Conservation (phyloP, 2,329 filamentous ascomycete species). For the Teratosphaeria nubilosa region DNA sequence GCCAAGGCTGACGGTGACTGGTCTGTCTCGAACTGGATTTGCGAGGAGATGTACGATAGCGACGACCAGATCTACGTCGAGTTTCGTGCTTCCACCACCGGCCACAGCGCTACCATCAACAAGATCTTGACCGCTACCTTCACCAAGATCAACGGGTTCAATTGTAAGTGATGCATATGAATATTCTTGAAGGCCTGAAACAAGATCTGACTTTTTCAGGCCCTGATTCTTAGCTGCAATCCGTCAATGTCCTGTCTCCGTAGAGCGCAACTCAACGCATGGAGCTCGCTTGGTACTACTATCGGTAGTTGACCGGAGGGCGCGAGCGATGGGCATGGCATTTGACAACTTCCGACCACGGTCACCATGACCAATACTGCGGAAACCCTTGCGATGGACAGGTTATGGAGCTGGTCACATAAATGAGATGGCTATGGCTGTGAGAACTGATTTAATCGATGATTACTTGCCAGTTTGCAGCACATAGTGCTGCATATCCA, state of each 20-base stretch:
- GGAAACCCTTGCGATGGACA: too few species aligned
- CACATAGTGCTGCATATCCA: too few species aligned
- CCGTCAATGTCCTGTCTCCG: background rate
- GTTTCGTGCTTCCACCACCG: background rate
- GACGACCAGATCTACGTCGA: background rate
- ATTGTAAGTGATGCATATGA: background rate
- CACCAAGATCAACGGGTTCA: background rate
- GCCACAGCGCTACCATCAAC: background rate
- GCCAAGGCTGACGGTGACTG: background rate
- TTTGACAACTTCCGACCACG: too few species aligned
- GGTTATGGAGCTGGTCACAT: too few species aligned
- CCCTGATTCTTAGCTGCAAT: background rate
- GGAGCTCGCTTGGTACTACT: too few species aligned
- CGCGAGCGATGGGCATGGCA: too few species aligned
- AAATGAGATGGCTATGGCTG: too few species aligned
- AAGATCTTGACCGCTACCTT: background rate
- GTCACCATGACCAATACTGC: too few species aligned
- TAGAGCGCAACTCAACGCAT: background rate
- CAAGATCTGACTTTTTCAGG: background rate
- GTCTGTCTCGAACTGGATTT: background rate
- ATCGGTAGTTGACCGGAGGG: too few species aligned
- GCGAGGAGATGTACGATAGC: background rate
- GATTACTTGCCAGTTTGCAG: too few species aligned
- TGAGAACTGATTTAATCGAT: too few species aligned
- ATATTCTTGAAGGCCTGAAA: background rate